Base-by-base conservation (phyloP, 306 rosid species). In the Cucurbita argyrosperma region DNA sequence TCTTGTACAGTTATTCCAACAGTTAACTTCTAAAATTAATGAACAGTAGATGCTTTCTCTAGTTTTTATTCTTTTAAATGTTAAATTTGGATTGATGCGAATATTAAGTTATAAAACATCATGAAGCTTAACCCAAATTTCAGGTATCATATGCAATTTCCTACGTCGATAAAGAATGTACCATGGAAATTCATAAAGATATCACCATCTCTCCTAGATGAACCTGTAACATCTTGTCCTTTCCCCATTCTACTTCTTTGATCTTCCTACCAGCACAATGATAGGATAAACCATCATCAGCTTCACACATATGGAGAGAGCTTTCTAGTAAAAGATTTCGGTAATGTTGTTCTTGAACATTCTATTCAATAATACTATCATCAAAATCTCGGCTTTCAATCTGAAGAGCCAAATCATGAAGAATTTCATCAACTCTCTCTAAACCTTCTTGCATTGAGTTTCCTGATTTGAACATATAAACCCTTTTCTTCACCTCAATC, bases 401-500 rank as follows among this genome's bases (percentile, higher is more conserved):
- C 74, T 90, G 96, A 87, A 30, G 35, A 30, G 35, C 35, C 35
- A 30, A 30, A 30, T 30, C 35, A 30, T 30, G 35, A 30, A 92
- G 90, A 76, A 87, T 81, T 65, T 38, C 76, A 74, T 80, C 65
- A 49, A 88, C 83, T 73, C 77, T 82, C 61, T 75, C 88, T 57
- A 76, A 76, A 40, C 80, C 88, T 63, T 53, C 80, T 61, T 13
- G 40, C 12, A 76, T 69, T 9, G 88, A 49, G 71, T 82, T 84
- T 77, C 88, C 89, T 47, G 98, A 90, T 40, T 84, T 79, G 85
- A 93, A 93, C 68, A 80, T 74, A 63, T 86, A 79, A 51, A 87
- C 80, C 79, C 80, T 82, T 76, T 85, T 85, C 78, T 87, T 83
- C 77, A 93, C 86, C 85, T 86, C 88, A 61, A 93, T 90, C 97